Conservation (phyloP, 108 stramenopile genomes). For the Licmophora abbreviata region DNA sequence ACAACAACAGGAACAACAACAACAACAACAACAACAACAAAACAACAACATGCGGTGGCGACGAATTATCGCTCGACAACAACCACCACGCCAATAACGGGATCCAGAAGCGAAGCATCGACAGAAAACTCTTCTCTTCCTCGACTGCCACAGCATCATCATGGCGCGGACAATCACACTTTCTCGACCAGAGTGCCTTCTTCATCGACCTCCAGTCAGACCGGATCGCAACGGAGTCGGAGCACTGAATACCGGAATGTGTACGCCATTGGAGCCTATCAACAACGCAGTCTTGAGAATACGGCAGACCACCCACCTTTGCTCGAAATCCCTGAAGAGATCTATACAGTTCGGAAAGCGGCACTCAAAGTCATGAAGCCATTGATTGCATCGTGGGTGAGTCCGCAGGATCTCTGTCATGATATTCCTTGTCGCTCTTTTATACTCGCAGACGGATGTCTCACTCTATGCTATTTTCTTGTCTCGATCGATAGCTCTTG, state of each 20-base stretch:
- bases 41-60: too few species aligned
- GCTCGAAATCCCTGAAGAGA: slow-evolving; percentile 71
- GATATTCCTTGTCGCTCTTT: neutral
- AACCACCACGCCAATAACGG: neutral
- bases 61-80: too few species aligned
- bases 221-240: too few species aligned
- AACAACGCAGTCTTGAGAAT: too few species aligned
- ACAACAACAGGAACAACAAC: neutral
- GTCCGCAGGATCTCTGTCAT: slow-evolving; percentile 9
- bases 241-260: too few species aligned
- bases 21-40: too few species aligned
- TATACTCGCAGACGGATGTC: neutral
- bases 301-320: slow-evolving; percentile 22
- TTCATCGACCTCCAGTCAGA: too few species aligned
- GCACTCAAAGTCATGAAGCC: slow-evolving; percentile 75
- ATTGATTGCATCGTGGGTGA: slow-evolving; percentile 78
- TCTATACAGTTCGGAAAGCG: slow-evolving; percentile 69
- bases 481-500: slow-evolving; percentile 43
- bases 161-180: neutral
- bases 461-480: neutral
- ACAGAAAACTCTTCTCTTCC: neutral
- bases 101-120: neutral
- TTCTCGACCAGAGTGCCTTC: too few species aligned
- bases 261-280: too few species aligned
- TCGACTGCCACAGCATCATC: neutral